Base-by-base conservation (phyloP, 805 yeast genomes). In the Kuraishia hungarica region DNA sequence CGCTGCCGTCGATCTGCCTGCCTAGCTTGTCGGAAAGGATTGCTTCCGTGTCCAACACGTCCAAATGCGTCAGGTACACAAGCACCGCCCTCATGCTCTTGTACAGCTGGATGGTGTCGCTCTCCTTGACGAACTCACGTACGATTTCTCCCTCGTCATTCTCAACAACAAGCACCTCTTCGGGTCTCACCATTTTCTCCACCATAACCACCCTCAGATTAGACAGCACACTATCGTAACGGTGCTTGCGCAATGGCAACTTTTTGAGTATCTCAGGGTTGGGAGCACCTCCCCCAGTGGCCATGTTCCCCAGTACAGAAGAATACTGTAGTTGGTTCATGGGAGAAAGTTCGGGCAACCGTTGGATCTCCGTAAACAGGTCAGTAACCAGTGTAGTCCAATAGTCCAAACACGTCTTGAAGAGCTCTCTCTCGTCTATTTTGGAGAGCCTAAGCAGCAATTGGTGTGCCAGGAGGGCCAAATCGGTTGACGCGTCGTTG, bases 141-240 rank as follows among this genome's bases (percentile, higher is more conserved):
- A 94, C 99, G 69, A 94, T 93, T 74, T 94, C 99, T 63, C 99
- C 99, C 73, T 94, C 99, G 72, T 94, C 99, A 68, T 93, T 93
- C 71, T 94, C 98, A 53, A 92, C 97, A 73, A 94, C 83, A 56
- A 94, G 78, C 55, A 94, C 99, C 73, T 94, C 99, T 71, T 94
- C 99, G 2, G 99, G 99, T 69, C 96, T 84, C 1, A 89, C 99
- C 99, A 94, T 94, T 64, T 88, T 88, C 72, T 92, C 98, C 64
- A 94, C 94, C 67, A 94, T 86, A n/a, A 96, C 96, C 58, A 87
- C 76, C 72, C 99, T 83, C 64, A 94, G 78, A 65, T 84, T 84
- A 2, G 97, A 85, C 62, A 94, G 79, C 49, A 94, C 76, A 24
- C 81, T 80, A n/a, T 83, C 75, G 67, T 94, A 94, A 54, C 81